Percentiles rank a stretch among this genome's conserved stretches.
Evolutionary conservation across 192 early-diverging fungal genomes (phyloP).

Genomic region (Paraglomus brasilianum): DNA sequence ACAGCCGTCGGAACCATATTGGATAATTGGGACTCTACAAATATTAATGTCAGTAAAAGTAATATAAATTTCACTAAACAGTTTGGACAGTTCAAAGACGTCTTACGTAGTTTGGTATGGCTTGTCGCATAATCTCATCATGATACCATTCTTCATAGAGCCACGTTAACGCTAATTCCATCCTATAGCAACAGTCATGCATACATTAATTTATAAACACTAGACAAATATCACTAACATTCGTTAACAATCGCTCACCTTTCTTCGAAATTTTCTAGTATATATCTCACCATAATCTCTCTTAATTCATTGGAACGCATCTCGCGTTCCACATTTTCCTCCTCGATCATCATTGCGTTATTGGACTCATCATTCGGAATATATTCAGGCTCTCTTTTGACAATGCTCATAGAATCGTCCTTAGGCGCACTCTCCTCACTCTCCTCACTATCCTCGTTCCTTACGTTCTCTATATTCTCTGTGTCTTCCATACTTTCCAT

Average conservation of each 20-base stretch:
- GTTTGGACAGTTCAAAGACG: constrained; percentile 32
- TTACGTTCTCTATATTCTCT: constrained; percentile 31
- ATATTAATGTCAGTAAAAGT: constrained; percentile 34
- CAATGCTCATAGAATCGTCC: background rate
- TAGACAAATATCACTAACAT: background rate
- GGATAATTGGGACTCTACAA: constrained; percentile 33
- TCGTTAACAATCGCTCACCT: constrained; percentile 38
- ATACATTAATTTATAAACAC: background rate
- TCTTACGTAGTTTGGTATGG: constrained; percentile 29
- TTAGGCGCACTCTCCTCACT: background rate
- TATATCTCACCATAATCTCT: constrained; percentile 50
- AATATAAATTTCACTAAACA: constrained; percentile 32
- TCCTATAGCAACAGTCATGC: constrained; percentile 32
- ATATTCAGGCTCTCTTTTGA: background rate
- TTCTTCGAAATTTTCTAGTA: constrained; percentile 60
- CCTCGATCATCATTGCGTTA: background rate
- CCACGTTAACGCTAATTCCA: constrained; percentile 72
- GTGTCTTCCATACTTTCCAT: background rate
- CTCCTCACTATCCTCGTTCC: no score
- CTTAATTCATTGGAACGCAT: constrained; percentile 34
- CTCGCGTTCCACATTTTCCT: background rate
- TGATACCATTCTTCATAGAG: constrained; percentile 69
- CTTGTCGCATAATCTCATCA: constrained; percentile 34
- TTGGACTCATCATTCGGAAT: background rate
- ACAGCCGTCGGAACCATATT: constrained; percentile 37